These are phyloP conservation scores for Emergomyces orientalis DNA, from an alignment of 2,329 filamentous ascomycete species.

Conservation along the genomic window DNA sequence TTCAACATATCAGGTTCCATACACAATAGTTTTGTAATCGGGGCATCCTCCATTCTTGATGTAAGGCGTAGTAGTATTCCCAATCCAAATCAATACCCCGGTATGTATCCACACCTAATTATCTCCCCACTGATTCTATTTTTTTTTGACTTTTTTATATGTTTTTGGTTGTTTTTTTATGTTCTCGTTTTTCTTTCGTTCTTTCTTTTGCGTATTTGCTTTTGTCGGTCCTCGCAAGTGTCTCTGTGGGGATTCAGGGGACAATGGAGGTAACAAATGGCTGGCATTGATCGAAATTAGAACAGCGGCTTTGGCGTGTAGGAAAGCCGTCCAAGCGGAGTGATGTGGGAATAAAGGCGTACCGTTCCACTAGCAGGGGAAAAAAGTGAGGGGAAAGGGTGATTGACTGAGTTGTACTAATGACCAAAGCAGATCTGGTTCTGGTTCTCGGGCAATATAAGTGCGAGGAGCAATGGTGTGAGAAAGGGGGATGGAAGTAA, in stretches of 20 bases:
- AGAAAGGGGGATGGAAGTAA: not conserved
- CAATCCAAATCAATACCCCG: not conserved
- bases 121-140: not conserved
- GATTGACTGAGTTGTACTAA: not conserved
- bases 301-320: not conserved
- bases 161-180: not conserved
- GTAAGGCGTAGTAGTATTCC: not conserved
- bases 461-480: not conserved
- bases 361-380: not conserved
- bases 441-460: not conserved
- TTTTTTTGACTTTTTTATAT: not conserved
- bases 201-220: not conserved
- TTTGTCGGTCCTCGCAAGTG: not conserved
- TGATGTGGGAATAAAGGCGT: not conserved
- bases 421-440: not conserved
- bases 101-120: constrained; percentile 1
- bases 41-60: not conserved
- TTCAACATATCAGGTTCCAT: not conserved
- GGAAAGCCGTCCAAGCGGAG: not conserved
- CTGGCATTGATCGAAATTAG: not conserved
- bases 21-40: not conserved
- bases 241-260: not conserved
- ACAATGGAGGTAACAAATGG: not conserved
- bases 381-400: not conserved
- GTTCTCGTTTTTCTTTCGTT: not conserved